phyloP scores from a whole-genome alignment of 371 early-diverging fungal species.

The Phascolomyces articulosus region DNA sequence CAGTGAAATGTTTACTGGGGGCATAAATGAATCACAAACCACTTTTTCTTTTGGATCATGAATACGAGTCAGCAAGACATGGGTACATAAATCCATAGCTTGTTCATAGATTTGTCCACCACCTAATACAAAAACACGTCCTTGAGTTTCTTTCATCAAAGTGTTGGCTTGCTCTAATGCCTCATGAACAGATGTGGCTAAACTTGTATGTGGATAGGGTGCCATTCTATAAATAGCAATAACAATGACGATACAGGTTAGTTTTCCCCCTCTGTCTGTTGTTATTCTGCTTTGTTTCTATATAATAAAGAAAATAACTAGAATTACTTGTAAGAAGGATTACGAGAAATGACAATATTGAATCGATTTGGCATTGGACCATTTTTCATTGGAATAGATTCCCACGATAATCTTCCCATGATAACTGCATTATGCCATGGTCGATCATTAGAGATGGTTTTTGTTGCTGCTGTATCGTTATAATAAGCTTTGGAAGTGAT shows the following conservation, averaged over 20 bases:
- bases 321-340: slow-evolving; percentile 42
- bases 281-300: too few species aligned
- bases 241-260: not conserved
- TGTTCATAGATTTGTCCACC: slow-evolving; percentile 66
- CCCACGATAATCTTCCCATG: slow-evolving; percentile 92
- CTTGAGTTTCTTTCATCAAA: slow-evolving; percentile 13
- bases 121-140: slow-evolving; percentile 64
- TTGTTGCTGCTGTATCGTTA: not conserved
- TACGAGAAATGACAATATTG: slow-evolving; percentile 85
- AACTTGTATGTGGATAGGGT: slow-evolving; percentile 24
- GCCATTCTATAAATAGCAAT: not conserved
- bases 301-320: too few species aligned
- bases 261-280: too few species aligned
- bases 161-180: slow-evolving; percentile 45
- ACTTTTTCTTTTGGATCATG: slow-evolving; percentile 32
- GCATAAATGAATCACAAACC: slow-evolving; percentile 72
- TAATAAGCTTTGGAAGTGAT: slow-evolving; percentile 61
- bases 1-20: slow-evolving; percentile 38
- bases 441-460: not conserved
- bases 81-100: slow-evolving; percentile 56
- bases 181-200: slow-evolving; percentile 53
- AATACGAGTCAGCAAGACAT: slow-evolving; percentile 68
- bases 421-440: slow-evolving; percentile 74
- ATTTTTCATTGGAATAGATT: slow-evolving; percentile 78
- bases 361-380: slow-evolving; percentile 76